Conservation (phyloP, 495 filamentous ascomycete genomes). For the Neurospora intermedia region DNA sequence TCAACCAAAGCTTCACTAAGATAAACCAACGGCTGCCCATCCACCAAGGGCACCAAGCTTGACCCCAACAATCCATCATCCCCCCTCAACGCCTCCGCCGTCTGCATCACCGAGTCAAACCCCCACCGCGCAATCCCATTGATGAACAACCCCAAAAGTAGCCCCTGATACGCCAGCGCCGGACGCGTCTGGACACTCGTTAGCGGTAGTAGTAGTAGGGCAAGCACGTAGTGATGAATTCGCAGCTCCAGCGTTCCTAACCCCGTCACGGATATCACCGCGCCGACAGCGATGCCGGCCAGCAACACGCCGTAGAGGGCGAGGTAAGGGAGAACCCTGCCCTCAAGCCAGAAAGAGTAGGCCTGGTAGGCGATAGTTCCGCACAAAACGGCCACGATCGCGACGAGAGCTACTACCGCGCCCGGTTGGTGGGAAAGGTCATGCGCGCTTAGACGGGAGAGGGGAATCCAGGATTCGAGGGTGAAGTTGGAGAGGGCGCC, state of each 20-base stretch:
- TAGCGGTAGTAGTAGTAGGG: conserved; percentile 67
- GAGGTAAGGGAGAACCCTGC: conserved; percentile 54
- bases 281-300: conserved; percentile 46
- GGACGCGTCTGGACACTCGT: conserved; percentile 75
- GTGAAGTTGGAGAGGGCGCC: conserved; percentile 78
- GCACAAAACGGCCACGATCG: conserved; percentile 53
- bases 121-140: conserved; percentile 92
- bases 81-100: conserved; percentile 51
- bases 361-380: conserved; percentile 53
- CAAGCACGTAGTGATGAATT: conserved; percentile 96
- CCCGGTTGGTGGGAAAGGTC: conserved; percentile 72
- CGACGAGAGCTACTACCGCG: conserved; percentile 56
- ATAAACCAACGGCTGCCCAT: conserved; percentile 31
- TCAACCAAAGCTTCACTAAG: background rate
- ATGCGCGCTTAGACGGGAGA: conserved; percentile 62
- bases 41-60: conserved; percentile 48
- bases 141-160: conserved; percentile 83
- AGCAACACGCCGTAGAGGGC: conserved; percentile 58
- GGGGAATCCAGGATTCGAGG: conserved; percentile 63
- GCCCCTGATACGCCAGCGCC: conserved; percentile 69
- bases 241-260: conserved; percentile 52
- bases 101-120: conserved; percentile 82
- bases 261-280: conserved; percentile 46
- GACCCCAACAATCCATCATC: conserved; percentile 56
- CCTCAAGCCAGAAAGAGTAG: conserved; percentile 62